Evolutionary conservation across 1,139 yeast species (phyloP), one percentile per base, ranked within the genome.

Genomic region (Suhomyces atakaporum): DNA sequence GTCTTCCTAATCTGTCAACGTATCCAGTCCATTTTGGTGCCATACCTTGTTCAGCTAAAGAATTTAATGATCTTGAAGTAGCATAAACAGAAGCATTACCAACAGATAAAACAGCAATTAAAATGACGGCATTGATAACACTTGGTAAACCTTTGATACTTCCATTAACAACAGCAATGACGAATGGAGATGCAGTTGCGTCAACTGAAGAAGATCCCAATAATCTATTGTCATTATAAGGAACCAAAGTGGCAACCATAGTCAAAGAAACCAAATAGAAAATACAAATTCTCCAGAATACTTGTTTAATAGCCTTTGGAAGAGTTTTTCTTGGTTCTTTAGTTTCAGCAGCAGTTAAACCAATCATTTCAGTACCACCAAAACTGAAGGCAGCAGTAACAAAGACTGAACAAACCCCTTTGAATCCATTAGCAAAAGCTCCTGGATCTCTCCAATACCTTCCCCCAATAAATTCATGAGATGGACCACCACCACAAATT

Each of bases 251-350:
- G 16, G 79, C 75, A 33, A 75, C 56, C 42, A 75, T 49, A 11
- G 68, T 57, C 45, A 75, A 56, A 3, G 76, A 62, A 20, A 67
- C 59, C 38, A 76, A 60, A 62, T 81, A 82, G 58, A 81, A 82
- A 24, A 81, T 58, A 22, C 77, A 63, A 38, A 82, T 77, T 72
- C 88, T 77, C 85, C 86, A 81, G 53, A 81, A 80, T 4, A 79
- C 86, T 56, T 79, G 84, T 54, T 81, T 82, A 31, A 84, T 79
- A 29, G 95, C 95, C 47, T 69, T 70, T 35, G 95, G 95, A 36
- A 86, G 65, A 22, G 85, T 59, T 52, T 72, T 75, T 54, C 72
- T 51, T 5, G 73, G 72, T 33, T 59, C 49, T 28, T 55, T 48
- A 27, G 75, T 60, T 47, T 74, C 79, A 23, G 81, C 81, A 18